Evolutionary conservation across 164 flowering plant genomes (phyloP).

Genomic region (Chloranthus sessilifolius): DNA sequence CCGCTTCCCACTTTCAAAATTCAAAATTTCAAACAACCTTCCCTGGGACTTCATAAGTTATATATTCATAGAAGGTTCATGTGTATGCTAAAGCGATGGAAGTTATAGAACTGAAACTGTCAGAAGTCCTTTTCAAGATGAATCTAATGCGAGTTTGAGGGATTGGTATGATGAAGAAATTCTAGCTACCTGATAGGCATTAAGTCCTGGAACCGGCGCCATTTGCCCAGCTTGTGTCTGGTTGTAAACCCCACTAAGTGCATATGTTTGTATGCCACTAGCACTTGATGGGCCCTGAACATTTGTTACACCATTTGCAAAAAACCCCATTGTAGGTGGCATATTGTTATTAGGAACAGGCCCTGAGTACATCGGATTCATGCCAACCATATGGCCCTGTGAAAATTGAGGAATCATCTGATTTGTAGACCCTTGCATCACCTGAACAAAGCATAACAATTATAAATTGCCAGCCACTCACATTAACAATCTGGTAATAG

Average conservation of each 20-base stretch:
- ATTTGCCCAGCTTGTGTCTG: conserved; percentile 67
- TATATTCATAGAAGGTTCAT: neutral
- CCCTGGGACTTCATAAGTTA: neutral
- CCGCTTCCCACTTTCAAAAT: too few relatives aligned
- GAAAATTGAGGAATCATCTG: conserved; percentile 67
- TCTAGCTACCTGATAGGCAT: conserved; percentile 69
- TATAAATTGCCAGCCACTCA: too few relatives aligned
- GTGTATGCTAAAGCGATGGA: neutral
- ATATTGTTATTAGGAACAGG: conserved; percentile 32
- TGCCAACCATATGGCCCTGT: conserved; percentile 74
- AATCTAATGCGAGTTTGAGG: neutral
- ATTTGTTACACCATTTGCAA: conserved; percentile 48
- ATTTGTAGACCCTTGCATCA: conserved; percentile 67
- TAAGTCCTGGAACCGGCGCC: conserved; percentile 68
- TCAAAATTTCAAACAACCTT: too few relatives aligned
- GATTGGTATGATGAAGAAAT: neutral
- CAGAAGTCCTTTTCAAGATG: neutral
- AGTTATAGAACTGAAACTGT: neutral
- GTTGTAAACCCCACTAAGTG: conserved; percentile 55
- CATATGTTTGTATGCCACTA: conserved; percentile 64
- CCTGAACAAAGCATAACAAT: conserved; percentile 29
- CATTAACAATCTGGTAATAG: too few relatives aligned
- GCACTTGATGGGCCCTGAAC: conserved; percentile 60
- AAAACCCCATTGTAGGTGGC: conserved; percentile 49
- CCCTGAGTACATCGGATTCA: conserved; percentile 78